A percentile compares a stretch with the other conserved stretches of the same genome.
phyloP scores from a whole-genome alignment of 352 stramenopile genomes.

The Phytophthora quininea region DNA sequence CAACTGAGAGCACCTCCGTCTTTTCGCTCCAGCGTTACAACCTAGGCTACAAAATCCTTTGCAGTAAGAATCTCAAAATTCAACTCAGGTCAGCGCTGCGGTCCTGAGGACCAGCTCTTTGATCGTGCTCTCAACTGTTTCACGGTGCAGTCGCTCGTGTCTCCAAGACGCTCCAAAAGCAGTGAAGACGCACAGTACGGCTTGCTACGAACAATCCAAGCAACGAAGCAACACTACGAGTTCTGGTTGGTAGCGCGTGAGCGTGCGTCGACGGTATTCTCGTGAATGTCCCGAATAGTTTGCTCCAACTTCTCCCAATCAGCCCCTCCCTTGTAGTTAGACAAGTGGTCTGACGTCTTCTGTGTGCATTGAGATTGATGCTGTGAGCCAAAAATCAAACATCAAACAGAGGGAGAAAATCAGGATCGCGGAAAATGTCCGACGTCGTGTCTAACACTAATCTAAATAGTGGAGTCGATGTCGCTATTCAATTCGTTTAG shows the following conservation, averaged over 20 bases:
- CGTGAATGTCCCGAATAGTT: slow-evolving; percentile 2
- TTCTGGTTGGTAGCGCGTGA: slow-evolving; percentile 13
- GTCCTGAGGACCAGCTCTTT: background rate
- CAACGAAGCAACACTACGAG: slow-evolving; percentile 12
- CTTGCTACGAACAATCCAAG: slow-evolving; percentile 3
- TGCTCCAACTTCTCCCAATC: slow-evolving; percentile 8
- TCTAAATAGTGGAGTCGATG: no score
- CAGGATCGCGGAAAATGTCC: background rate
- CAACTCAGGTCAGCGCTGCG: background rate
- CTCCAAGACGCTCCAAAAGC: background rate
- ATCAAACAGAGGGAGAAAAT: background rate
- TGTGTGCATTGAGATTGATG: slow-evolving; percentile 7
- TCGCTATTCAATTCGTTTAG: no score
- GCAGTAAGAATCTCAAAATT: background rate
- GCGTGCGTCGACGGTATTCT: slow-evolving; percentile 10
- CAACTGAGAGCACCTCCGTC: slow-evolving; percentile 1
- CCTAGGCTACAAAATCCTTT: slow-evolving; percentile 7
- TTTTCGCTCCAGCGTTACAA: slow-evolving; percentile 5
- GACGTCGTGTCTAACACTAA: slow-evolving; percentile 1
- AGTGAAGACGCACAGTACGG: background rate
- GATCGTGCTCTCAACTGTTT: background rate
- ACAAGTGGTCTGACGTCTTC: slow-evolving; percentile 1
- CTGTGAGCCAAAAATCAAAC: background rate
- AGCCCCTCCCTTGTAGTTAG: slow-evolving; percentile 4
- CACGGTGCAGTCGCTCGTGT: background rate